Percentiles rank a stretch among this genome's conserved stretches.
Evolutionary conservation across 352 stramenopile genomes (phyloP).

Genomic region (Pythium vanterpoolii): DNA sequence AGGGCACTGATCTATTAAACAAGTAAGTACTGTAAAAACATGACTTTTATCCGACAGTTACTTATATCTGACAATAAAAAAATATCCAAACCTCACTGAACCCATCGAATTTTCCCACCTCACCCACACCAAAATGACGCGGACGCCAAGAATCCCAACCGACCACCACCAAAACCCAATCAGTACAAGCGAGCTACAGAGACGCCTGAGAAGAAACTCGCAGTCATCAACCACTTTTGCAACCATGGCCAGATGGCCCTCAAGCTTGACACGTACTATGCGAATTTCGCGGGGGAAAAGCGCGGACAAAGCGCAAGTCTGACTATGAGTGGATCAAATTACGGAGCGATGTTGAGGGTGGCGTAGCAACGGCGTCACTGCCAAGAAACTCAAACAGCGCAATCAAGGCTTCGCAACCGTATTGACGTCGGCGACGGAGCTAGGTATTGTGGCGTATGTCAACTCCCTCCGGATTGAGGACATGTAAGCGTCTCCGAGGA

Average conservation of each 20-base stretch:
- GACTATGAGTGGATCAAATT: neutral
- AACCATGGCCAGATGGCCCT: neutral
- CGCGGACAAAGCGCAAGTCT: neutral
- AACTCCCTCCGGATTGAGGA: neutral
- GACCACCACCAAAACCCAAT: no score
- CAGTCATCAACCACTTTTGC: neutral
- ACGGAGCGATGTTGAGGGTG: neutral
- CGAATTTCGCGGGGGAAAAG: neutral
- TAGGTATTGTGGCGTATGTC: neutral
- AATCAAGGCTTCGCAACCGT: neutral
- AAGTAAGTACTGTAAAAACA: no score
- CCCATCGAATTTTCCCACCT: no score
- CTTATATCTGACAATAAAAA: no score
- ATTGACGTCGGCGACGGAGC: neutral
- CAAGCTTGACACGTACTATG: neutral
- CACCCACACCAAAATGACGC: no score
- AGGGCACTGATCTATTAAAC: no score
- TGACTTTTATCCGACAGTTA: no score
- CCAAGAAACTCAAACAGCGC: neutral
- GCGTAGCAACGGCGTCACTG: neutral
- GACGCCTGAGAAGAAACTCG: no score
- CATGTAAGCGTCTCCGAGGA: neutral
- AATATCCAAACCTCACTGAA: no score
- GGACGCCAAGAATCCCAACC: no score
- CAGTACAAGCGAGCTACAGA: no score